Percentiles rank a stretch among this genome's conserved stretches.
Evolutionary conservation across 164 flowering plant genomes (phyloP).

Genomic region (Nymphaea colorata): DNA sequence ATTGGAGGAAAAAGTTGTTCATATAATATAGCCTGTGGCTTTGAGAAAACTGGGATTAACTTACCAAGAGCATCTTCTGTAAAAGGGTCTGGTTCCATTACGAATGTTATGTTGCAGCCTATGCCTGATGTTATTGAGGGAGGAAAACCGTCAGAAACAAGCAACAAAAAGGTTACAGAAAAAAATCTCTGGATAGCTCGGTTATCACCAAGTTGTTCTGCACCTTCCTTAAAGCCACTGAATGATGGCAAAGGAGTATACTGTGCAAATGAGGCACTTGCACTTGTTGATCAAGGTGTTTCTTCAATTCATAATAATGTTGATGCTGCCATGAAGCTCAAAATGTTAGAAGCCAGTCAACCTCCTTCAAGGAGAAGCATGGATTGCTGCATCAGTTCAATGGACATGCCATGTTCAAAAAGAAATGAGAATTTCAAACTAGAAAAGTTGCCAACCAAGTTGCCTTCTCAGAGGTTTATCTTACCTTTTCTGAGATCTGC

Average conservation of each 20-base stretch:
- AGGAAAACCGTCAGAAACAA: conserved; percentile 7
- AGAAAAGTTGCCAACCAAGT: neutral
- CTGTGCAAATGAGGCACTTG: neutral
- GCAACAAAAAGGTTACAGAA: conserved; percentile 14
- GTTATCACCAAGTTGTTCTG: conserved; percentile 28
- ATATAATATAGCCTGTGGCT: conserved; percentile 8
- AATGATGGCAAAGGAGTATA: neutral
- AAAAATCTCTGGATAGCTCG: conserved; percentile 66
- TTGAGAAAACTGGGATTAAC: conserved; percentile 10
- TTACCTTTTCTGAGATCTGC: neutral
- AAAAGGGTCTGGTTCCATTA: conserved; percentile 14
- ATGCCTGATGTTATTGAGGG: conserved; percentile 3
- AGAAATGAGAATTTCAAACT: neutral
- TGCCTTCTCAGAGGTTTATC: neutral
- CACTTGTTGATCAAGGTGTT: neutral
- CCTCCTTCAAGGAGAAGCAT: conserved; percentile 14
- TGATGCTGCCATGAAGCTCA: conserved; percentile 10
- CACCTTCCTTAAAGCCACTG: conserved; percentile 4
- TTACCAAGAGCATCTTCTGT: conserved; percentile 17
- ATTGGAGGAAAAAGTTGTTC: conserved; percentile 15
- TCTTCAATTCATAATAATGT: conserved; percentile 7
- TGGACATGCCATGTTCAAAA: neutral
- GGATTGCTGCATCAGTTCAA: neutral
- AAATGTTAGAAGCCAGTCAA: conserved; percentile 8
- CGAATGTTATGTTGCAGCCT: conserved; percentile 18